Conservation (phyloP, 2,329 filamentous ascomycete genomes). For the Fusarium globosum region DNA sequence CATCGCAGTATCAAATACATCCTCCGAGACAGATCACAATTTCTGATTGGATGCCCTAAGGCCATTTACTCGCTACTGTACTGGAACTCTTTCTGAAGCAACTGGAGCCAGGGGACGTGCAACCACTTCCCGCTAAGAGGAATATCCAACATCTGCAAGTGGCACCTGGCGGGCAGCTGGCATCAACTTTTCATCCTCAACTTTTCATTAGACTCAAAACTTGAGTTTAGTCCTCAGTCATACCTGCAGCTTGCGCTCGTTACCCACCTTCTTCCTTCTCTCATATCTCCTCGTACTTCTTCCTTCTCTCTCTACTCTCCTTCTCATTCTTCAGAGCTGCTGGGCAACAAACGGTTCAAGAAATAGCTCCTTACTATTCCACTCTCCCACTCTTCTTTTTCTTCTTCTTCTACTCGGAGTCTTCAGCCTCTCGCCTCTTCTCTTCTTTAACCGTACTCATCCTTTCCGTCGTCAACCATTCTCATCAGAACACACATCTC, state of each 20-base stretch:
- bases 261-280: neutral
- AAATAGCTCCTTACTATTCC: neutral
- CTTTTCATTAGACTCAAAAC: neutral
- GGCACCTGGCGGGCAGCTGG: conserved; percentile 11
- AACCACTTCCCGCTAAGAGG: neutral
- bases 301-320: neutral
- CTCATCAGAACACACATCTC: neutral
- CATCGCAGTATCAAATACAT: rapidly evolving
- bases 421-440: neutral
- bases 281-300: neutral
- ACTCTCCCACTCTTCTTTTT: neutral
- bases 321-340: neutral
- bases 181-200: neutral
- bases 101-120: neutral
- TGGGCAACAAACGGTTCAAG: neutral
- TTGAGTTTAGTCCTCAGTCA: neutral
- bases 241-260: neutral
- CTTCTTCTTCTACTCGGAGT: neutral
- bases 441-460: neutral
- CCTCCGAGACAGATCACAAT: rapidly evolving
- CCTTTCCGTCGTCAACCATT: neutral
- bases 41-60: neutral
- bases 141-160: neutral
- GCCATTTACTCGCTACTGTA: neutral
- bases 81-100: neutral